These are phyloP conservation scores for Pleurotus djamor DNA, from an alignment of 768 basidiomycete species.

Conservation along the genomic window DNA sequence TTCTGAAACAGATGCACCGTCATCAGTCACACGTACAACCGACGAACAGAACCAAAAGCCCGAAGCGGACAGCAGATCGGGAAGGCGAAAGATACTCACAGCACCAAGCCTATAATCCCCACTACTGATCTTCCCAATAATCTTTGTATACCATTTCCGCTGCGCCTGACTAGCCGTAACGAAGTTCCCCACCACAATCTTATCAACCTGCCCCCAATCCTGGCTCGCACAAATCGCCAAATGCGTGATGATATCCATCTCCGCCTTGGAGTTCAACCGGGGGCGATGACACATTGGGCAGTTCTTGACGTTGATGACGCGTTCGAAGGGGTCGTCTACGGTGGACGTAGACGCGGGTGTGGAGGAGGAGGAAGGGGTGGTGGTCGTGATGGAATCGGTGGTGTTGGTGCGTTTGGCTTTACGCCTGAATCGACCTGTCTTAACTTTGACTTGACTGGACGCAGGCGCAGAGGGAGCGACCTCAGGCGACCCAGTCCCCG, in stretches of 20 bases:
- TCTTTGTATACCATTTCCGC: slow-evolving; percentile 94
- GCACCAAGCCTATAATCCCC: slow-evolving; percentile 92
- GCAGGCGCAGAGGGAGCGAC: slow-evolving; percentile 1
- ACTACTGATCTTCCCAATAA: slow-evolving; percentile 81
- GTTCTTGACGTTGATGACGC: slow-evolving; percentile 92
- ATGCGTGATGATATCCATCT: slow-evolving; percentile 95
- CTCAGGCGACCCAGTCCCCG: background rate
- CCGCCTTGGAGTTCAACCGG: slow-evolving; percentile 79
- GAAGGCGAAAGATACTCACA: slow-evolving; percentile 42
- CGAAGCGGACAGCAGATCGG: too few relatives aligned
- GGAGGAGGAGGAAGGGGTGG: background rate
- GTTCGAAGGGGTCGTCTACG: slow-evolving; percentile 50
- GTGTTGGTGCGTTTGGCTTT: slow-evolving; percentile 12
- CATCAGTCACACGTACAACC: too few relatives aligned
- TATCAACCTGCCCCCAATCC: slow-evolving; percentile 88
- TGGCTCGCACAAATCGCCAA: slow-evolving; percentile 93
- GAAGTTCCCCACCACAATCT: slow-evolving; percentile 91
- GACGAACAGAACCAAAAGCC: too few relatives aligned
- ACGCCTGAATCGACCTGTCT: slow-evolving; percentile 19
- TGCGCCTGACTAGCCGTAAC: slow-evolving; percentile 95
- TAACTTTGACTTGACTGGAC: slow-evolving; percentile 6
- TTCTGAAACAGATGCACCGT: too few relatives aligned
- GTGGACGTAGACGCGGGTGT: background rate
- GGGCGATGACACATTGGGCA: slow-evolving; percentile 95
- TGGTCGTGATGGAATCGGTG: background rate